These are phyloP conservation scores for Pezicula carpinea DNA, from an alignment of 2,329 filamentous ascomycete genomes.

Conservation along the genomic window DNA sequence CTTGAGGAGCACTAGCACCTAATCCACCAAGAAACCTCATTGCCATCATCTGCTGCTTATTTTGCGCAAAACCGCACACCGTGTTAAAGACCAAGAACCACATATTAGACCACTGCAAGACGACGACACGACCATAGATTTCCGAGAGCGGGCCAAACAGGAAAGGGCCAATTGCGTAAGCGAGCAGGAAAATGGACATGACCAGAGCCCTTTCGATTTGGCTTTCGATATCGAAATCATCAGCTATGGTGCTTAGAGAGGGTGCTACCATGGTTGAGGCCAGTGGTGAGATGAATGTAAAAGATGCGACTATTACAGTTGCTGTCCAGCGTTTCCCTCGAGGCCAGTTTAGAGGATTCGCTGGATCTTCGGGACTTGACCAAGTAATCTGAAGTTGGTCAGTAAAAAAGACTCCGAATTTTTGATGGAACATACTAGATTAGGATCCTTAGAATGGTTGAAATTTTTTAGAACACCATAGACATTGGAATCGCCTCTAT, in stretches of 20 bases:
- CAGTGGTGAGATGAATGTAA: slow-evolving; percentile 39
- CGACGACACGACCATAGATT: slow-evolving; percentile 52
- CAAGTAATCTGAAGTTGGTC: slow-evolving; percentile 1
- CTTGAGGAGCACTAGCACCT: slow-evolving; percentile 52
- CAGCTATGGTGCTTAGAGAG: slow-evolving; percentile 41
- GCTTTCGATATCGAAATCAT: slow-evolving; percentile 45
- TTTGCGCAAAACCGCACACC: slow-evolving; percentile 46
- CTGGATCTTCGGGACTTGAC: slow-evolving; percentile 2
- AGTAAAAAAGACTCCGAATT: neutral
- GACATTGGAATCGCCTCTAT: neutral
- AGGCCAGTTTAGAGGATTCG: slow-evolving; percentile 6
- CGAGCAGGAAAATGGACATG: slow-evolving; percentile 43
- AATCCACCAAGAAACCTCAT: slow-evolving; percentile 55
- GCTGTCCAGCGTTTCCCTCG: slow-evolving; percentile 29
- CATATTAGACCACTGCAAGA: slow-evolving; percentile 54
- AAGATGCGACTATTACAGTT: slow-evolving; percentile 23
- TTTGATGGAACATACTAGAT: neutral
- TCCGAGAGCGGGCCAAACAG: slow-evolving; percentile 63
- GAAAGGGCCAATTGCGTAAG: slow-evolving; percentile 43
- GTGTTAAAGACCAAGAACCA: slow-evolving; percentile 52
- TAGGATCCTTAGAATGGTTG: neutral
- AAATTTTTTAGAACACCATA: neutral
- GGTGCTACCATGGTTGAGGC: slow-evolving; percentile 41
- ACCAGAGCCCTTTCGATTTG: slow-evolving; percentile 37
- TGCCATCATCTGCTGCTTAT: slow-evolving; percentile 47